These are phyloP conservation scores for Macadamia integrifolia DNA, from an alignment of 164 flowering plant species.

Conservation along the genomic window DNA sequence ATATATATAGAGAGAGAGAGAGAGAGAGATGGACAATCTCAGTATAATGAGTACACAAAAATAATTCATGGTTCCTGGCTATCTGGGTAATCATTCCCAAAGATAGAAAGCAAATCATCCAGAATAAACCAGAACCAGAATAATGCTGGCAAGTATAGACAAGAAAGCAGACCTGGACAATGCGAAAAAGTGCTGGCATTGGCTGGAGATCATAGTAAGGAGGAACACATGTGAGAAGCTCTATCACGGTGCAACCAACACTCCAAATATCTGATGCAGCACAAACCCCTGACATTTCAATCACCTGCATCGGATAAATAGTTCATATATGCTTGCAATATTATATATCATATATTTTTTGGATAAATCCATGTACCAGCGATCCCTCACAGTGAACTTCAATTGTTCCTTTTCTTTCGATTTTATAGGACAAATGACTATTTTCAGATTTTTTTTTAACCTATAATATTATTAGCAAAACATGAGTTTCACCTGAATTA, in stretches of 20 bases:
- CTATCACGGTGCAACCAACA: conserved; percentile 99
- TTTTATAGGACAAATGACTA: no score
- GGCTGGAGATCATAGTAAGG: conserved; percentile 99
- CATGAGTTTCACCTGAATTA: no score
- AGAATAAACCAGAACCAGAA: neutral
- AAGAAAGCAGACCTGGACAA: conserved; percentile 68
- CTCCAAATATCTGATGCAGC: conserved; percentile 99
- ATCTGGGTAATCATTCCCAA: neutral
- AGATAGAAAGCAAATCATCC: neutral
- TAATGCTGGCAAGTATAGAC: neutral
- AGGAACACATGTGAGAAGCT: conserved; percentile 97
- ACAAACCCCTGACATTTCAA: conserved; percentile 99
- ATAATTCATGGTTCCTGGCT: no score
- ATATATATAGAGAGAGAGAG: neutral
- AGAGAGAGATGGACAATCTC: neutral
- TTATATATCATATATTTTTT: no score
- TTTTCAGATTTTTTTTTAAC: no score
- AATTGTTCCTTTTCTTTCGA: no score
- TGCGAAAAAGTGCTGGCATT: conserved; percentile 97
- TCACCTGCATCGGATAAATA: conserved; percentile 57
- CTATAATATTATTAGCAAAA: no score
- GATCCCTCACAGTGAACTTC: no score
- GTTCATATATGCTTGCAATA: no score
- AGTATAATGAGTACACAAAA: neutral
- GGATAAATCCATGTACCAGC: no score